Conservation (phyloP, 2,329 filamentous ascomycete genomes). For the Hypoxylon sp. region DNA sequence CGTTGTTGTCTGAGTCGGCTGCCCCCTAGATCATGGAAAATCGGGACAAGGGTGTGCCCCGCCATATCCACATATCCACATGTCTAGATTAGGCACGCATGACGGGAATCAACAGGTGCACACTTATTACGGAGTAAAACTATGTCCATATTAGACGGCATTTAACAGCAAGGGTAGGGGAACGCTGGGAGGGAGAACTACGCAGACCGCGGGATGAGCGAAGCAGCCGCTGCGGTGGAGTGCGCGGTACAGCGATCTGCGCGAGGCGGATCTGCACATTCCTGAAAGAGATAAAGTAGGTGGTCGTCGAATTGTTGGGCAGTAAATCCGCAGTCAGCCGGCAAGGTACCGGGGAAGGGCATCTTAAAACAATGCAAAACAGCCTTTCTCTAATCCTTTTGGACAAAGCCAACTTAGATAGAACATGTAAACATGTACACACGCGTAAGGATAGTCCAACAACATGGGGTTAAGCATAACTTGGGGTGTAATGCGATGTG, state of each 20-base stretch:
- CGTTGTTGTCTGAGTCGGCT: slow-evolving; percentile 41
- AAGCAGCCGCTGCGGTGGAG: slow-evolving; percentile 34
- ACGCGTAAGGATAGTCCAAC: neutral
- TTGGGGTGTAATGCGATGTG: slow-evolving; percentile 18
- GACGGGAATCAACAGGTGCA: slow-evolving; percentile 34
- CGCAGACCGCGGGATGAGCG: slow-evolving; percentile 11
- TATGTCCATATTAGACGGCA: slow-evolving; percentile 21
- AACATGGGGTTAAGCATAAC: slow-evolving; percentile 31
- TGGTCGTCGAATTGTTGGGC: slow-evolving; percentile 37
- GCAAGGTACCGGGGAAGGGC: slow-evolving; percentile 8
- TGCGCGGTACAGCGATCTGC: slow-evolving; percentile 41
- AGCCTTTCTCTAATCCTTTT: slow-evolving; percentile 29
- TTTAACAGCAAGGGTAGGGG: slow-evolving; percentile 29
- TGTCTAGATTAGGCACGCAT: slow-evolving; percentile 33
- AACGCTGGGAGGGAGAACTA: slow-evolving; percentile 13
- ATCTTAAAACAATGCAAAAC: slow-evolving; percentile 42
- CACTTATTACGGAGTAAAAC: slow-evolving; percentile 27
- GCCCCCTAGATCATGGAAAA: slow-evolving; percentile 44
- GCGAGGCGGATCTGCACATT: slow-evolving; percentile 41
- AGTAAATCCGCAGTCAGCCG: slow-evolving; percentile 22
- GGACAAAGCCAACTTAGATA: neutral
- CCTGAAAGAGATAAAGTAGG: slow-evolving; percentile 42
- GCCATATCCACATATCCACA: slow-evolving; percentile 23
- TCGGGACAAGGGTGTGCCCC: slow-evolving; percentile 38
- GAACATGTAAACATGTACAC: neutral